Percentiles rank a stretch among this genome's conserved stretches.
phyloP scores from a whole-genome alignment of 352 stramenopile species.

The Phytophthora hybrid region DNA sequence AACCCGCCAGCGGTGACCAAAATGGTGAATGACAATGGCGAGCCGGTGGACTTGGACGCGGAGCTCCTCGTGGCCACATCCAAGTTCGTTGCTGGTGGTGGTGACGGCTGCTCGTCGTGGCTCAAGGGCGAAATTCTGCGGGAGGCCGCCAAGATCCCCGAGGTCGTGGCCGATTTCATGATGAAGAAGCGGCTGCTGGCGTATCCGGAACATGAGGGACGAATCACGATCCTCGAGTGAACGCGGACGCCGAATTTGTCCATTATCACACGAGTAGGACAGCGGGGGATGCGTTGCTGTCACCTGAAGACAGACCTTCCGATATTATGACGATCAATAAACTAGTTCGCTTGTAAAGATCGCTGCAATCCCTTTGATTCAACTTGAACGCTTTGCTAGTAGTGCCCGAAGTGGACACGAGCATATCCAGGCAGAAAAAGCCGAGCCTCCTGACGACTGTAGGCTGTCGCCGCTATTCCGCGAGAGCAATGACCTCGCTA shows the following conservation, averaged over 20 bases:
- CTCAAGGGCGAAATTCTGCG: conserved; percentile 62
- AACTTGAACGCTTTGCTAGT: conserved; percentile 17
- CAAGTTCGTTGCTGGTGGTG: conserved; percentile 79
- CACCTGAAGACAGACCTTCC: background rate
- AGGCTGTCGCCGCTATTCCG: background rate
- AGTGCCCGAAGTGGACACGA: conserved; percentile 25
- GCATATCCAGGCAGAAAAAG: conserved; percentile 20
- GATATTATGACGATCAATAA: conserved; percentile 23
- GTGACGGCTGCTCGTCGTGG: conserved; percentile 84
- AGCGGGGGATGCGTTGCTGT: background rate
- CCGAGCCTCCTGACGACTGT: conserved; percentile 11
- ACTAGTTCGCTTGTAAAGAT: conserved; percentile 9
- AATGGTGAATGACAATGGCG: conserved; percentile 55
- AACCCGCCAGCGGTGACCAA: conserved; percentile 40
- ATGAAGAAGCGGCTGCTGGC: conserved; percentile 75
- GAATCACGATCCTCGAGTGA: conserved; percentile 78
- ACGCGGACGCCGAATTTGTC: background rate
- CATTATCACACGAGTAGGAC: background rate
- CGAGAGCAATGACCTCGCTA: too few relatives aligned
- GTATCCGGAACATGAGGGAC: conserved; percentile 64
- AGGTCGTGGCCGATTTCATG: conserved; percentile 61
- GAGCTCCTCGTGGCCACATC: conserved; percentile 79
- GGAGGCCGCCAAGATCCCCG: conserved; percentile 56
- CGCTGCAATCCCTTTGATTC: background rate
- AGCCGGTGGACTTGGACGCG: conserved; percentile 61